Conservation (phyloP, 352 stramenopile genomes). For the Phytopythium delawarense region DNA sequence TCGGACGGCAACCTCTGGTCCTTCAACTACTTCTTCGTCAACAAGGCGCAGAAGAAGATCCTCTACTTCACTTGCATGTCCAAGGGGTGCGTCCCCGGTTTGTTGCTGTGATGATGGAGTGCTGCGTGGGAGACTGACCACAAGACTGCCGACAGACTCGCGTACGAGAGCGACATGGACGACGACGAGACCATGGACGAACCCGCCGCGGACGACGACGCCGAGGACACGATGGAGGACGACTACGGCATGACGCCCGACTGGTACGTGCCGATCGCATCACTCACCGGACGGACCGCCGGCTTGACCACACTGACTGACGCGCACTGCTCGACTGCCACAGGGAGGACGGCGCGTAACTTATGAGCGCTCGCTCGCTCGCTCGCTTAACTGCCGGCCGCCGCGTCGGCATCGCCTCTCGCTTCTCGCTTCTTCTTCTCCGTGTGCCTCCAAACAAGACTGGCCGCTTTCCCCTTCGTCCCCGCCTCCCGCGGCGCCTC, state of each 20-base stretch:
- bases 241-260: conserved; percentile 86
- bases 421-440: neutral
- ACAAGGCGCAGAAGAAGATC: conserved; percentile 91
- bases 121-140: neutral
- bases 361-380: conserved; percentile 1
- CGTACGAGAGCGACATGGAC: conserved; percentile 66
- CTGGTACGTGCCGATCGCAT: conserved; percentile 37
- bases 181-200: conserved; percentile 84
- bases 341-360: conserved; percentile 62
- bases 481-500: neutral
- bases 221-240: conserved; percentile 73
- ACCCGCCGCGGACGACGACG: conserved; percentile 62
- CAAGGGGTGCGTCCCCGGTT: conserved; percentile 40
- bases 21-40: conserved; percentile 97
- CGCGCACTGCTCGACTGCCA: neutral
- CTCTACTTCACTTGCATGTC: conserved; percentile 93
- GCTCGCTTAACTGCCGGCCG: neutral
- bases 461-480: conserved; percentile 4
- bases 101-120: too few species aligned
- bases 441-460: conserved; percentile 3
- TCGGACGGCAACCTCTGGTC: conserved; percentile 91
- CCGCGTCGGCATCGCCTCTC: neutral
- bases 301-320: too few species aligned
- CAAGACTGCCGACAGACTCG: conserved; percentile 18
- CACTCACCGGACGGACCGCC: too few species aligned